phyloP scores from a whole-genome alignment of 495 filamentous ascomycete genomes.

The Penicillium roqueforti region DNA sequence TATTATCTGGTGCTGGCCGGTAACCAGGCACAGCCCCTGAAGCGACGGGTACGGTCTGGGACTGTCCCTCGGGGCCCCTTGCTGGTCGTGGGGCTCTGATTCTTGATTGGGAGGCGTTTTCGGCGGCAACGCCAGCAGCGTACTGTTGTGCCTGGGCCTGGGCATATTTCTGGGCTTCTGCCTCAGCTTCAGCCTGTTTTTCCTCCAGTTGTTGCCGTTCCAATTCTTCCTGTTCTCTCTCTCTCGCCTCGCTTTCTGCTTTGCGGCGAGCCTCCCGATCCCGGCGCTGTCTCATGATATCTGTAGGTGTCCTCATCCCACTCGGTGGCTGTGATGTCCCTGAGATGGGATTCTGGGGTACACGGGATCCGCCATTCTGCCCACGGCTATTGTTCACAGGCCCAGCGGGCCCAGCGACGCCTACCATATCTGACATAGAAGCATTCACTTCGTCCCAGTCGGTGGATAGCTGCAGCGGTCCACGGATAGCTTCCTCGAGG shows the following conservation, averaged over 20 bases:
- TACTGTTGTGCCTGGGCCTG: conserved; percentile 33
- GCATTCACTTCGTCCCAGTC: conserved; percentile 89
- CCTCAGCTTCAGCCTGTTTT: conserved; percentile 28
- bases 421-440: conserved; percentile 81
- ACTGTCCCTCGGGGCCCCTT: conserved; percentile 24
- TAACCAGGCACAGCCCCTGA: conserved; percentile 12
- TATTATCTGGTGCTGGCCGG: conserved; percentile 8
- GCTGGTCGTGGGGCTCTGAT: conserved; percentile 24
- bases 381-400: conserved; percentile 40
- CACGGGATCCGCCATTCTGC: conserved; percentile 47
- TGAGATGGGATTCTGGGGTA: conserved; percentile 45
- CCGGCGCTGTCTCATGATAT: conserved; percentile 70
- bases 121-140: conserved; percentile 57
- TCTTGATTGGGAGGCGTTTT: conserved; percentile 43
- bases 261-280: conserved; percentile 63
- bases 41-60: conserved; percentile 14
- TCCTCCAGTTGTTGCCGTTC: conserved; percentile 52
- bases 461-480: conserved; percentile 77
- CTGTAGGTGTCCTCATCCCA: conserved; percentile 55
- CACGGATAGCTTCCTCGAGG: conserved; percentile 84
- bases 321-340: conserved; percentile 42
- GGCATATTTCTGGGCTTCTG: conserved; percentile 7
- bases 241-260: conserved; percentile 53
- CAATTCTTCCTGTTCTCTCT: conserved; percentile 50
- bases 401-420: conserved; percentile 44